These are phyloP conservation scores for Phaseolus lunatus DNA, from an alignment of 306 rosid species.

Conservation along the genomic window DNA sequence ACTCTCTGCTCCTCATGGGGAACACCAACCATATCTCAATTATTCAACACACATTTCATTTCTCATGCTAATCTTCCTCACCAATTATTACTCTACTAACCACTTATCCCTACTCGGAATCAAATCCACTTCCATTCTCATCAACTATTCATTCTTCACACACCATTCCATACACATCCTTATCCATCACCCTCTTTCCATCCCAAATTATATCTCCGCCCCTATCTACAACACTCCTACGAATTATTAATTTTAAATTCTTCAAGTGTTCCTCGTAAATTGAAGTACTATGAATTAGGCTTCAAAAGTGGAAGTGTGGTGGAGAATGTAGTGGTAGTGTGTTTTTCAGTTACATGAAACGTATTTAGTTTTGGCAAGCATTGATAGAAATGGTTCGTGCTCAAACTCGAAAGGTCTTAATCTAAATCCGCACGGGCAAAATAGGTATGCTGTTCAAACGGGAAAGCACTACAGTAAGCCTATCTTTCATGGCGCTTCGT, in stretches of 20 bases:
- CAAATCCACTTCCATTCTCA: not conserved
- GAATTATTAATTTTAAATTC: no score
- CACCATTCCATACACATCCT: no score
- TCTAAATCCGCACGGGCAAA: constrained; percentile 40
- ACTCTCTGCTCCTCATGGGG: not conserved
- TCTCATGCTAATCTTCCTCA: not conserved
- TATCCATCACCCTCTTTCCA: no score
- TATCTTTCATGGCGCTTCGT: no score
- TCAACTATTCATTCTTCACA: no score
- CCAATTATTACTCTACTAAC: no score
- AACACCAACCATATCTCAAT: not conserved
- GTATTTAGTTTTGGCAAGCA: not conserved
- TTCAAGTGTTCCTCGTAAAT: no score
- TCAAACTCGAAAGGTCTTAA: constrained; percentile 41
- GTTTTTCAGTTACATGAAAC: constrained; percentile 26
- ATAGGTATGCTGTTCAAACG: constrained; percentile 26
- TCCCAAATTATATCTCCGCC: no score
- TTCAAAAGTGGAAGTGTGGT: constrained; percentile 23
- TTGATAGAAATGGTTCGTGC: constrained; percentile 39
- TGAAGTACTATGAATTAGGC: no score
- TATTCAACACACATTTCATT: not conserved
- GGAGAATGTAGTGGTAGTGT: not conserved
- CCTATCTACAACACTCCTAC: no score
- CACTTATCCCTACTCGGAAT: not conserved
- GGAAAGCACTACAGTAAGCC: not conserved